Base-by-base conservation (phyloP, 2,329 filamentous ascomycete species). In the Penicillium sp. region DNA sequence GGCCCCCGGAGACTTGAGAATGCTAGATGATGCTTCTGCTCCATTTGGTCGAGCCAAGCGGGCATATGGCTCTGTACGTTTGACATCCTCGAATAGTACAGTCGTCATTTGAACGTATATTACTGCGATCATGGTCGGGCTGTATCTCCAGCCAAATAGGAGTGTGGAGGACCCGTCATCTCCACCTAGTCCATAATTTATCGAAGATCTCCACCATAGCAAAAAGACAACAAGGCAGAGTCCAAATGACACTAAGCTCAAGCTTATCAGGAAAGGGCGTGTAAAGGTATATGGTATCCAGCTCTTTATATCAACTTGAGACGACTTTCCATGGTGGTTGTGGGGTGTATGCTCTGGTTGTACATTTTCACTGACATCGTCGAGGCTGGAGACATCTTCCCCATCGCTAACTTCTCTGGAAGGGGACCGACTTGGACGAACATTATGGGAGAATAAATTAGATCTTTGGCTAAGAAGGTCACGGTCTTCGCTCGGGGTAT, bases 101-200 rank as follows among this genome's bases (percentile, higher is more conserved):
- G 58, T 26, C 0, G 58, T 57, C 16, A 69, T 19, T 42, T 68
- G 62, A 14, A 59, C 34, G 19, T 65, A 70, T 7, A 70, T 39
- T 2, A 70, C 66, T 2, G 63, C 46, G 31, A 70, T 53, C 14
- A 66, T 10, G n/a, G 67, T 69, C 2, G 67, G 67, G 5, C 52
- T 58, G 28, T 66, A 70, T 42, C 66, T 44, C 66, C 66, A 70
- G 21, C 64, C 64, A 34, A 70, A 66, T 10, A 67, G 47, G 1
- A 68, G 16, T 0, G 43, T 45, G 3, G 65, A 63, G 2, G 66
- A 65, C 9, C 61, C 64, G 50, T 67, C 49, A 18, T 70, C 65
- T 0, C 49, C 13, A 0, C 65, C 63, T 9, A 70, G 37, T 1
- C 66, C 67, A 43, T 64, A 51, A 18, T 64, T 57, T 18, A 21